Conservation (phyloP, 2,329 filamentous ascomycete genomes). For the Colletotrichum brevisporum region DNA sequence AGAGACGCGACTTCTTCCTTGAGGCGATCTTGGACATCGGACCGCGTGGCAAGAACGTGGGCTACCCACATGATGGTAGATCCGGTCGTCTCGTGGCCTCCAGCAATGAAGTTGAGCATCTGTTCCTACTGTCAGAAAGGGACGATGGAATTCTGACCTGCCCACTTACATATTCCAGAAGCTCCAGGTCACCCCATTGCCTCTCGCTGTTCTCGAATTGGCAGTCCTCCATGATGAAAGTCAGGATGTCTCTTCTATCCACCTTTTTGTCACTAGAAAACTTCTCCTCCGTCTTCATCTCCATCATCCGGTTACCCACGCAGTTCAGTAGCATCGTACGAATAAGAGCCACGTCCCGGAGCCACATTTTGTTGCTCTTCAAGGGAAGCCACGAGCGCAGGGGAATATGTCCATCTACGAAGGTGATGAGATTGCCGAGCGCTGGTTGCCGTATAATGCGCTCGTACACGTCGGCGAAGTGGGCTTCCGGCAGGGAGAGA, state of each 20-base stretch:
- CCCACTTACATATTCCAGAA: conserved; percentile 45
- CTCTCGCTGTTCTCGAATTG: conserved; percentile 33
- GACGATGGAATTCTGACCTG: too few species aligned
- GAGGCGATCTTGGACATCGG: conserved; percentile 31
- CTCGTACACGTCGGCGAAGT: conserved; percentile 50
- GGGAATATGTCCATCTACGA: conserved; percentile 50
- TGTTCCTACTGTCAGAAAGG: conserved; percentile 8
- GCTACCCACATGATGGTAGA: conserved; percentile 39
- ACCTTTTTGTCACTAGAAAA: conserved; percentile 38
- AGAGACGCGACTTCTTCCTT: conserved; percentile 42
- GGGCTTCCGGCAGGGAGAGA: conserved; percentile 41
- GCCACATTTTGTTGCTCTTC: conserved; percentile 54
- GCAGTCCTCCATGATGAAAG: conserved; percentile 47
- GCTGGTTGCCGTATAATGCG: conserved; percentile 49
- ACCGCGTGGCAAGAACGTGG: conserved; percentile 28
- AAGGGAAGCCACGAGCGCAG: conserved; percentile 54
- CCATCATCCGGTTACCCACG: conserved; percentile 47
- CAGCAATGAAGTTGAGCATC: conserved; percentile 45
- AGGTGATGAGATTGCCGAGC: conserved; percentile 47
- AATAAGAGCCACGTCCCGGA: conserved; percentile 51
- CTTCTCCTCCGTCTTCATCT: conserved; percentile 43
- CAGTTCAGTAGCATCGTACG: conserved; percentile 49
- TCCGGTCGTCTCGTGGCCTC: conserved; percentile 41
- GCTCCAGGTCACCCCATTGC: conserved; percentile 43
- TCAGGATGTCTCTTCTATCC: conserved; percentile 44